phyloP scores from a whole-genome alignment of 148 eudicot genomes.

The Chenopodium berlandieri region DNA sequence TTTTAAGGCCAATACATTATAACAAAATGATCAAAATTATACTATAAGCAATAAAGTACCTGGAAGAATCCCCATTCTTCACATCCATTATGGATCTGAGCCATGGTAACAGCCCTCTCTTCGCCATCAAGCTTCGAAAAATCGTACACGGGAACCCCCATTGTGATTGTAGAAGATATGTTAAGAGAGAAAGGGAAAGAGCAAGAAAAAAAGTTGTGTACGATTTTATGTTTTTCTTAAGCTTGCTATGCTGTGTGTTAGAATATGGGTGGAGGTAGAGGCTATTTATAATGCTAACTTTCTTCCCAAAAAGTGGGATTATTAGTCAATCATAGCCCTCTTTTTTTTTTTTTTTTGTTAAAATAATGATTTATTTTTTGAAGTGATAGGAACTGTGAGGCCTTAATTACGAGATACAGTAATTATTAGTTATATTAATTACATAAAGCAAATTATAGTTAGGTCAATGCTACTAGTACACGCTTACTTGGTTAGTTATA shows the following conservation, averaged over 20 bases:
- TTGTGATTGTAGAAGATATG: slow-evolving; percentile 22
- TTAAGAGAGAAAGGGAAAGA: background rate
- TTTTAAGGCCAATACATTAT: background rate
- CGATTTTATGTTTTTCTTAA: background rate
- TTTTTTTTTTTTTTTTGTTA: slow-evolving; percentile 10
- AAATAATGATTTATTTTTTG: background rate
- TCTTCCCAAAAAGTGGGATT: slow-evolving; percentile 27
- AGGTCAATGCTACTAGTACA: slow-evolving; percentile 25
- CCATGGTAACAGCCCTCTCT: slow-evolving; percentile 67
- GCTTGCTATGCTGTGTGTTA: slow-evolving; percentile 16
- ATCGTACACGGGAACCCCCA: slow-evolving; percentile 92
- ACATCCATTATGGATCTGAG: slow-evolving; percentile 69
- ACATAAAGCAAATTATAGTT: slow-evolving; percentile 21
- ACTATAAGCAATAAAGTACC: slow-evolving; percentile 36
- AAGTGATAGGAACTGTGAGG: slow-evolving; percentile 22
- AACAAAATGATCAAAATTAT: background rate
- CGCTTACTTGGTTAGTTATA: slow-evolving; percentile 14
- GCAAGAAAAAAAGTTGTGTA: background rate
- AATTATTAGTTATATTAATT: slow-evolving; percentile 27
- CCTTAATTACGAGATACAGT: background rate
- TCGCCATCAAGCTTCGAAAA: slow-evolving; percentile 84
- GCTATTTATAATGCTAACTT: slow-evolving; percentile 35
- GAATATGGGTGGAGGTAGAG: background rate
- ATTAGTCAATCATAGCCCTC: slow-evolving; percentile 1
- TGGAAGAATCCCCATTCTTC: slow-evolving; percentile 96